Base-by-base conservation (phyloP, 257 asterid genomes). In the Knoxia roxburghii region DNA sequence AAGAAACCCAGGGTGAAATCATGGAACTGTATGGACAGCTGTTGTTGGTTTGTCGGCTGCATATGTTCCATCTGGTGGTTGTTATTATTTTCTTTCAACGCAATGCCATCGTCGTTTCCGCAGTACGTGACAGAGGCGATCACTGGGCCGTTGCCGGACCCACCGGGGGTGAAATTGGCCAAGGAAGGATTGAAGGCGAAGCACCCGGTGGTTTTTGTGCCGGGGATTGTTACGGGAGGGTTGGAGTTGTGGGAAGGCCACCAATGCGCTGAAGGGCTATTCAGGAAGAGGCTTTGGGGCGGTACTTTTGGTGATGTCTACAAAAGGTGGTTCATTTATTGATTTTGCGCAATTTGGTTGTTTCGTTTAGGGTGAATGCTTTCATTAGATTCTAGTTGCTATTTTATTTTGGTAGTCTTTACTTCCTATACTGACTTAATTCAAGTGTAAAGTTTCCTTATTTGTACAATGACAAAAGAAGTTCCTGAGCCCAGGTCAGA, bases 241-340 rank as follows among this genome's bases (percentile, higher is more conserved):
- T 89, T 91, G 30, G 98, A 91, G 82, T 56, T 91, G 75, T 89
- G 98, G 96, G 91, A 89, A 71, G 96, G 98, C 20, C 95, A 87
- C 73, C 72, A 88, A 40, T 91, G 98, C 77, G 94, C 96, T 40
- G 98, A 91, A 72, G 98, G 95, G 4, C 72, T 91, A 83, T 91
- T 91, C 63, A 75, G 96, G 45, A 87, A 85, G 82, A 85, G 95
- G 86, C 89, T 89, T 5, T 89, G 98, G 98, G 97, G 97, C 49
- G 97, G 97, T 55, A 86, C 91, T 29, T 90, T 90, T 72, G 97
- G 97, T 67, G 97, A 90, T 56, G 64, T 88, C 54, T 90, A 88
- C 76, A 88, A 73, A 73, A 84, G 96, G 98, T 80, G 70, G 45
- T 26, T 12, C 11, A 24, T 43, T 41, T 35, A 11, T 53, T 30